phyloP scores from a whole-genome alignment of 208 protist genomes.

The Leishmania aethiopica region DNA sequence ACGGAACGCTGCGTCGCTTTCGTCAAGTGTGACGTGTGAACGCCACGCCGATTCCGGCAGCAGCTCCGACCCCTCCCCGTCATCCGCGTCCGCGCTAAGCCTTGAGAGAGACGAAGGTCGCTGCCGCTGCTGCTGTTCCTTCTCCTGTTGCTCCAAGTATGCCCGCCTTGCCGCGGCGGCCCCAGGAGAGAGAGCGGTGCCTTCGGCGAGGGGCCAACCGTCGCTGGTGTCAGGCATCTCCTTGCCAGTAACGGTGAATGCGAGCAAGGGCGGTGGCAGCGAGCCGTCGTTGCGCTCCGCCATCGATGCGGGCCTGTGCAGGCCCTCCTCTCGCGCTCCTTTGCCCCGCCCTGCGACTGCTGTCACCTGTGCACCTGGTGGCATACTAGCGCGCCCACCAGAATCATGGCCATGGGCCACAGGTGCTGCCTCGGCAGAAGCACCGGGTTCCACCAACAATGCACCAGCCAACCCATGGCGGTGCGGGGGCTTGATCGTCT shows the following conservation, averaged over 20 bases:
- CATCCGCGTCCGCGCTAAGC: neutral
- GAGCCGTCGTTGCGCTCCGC: neutral
- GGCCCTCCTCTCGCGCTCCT: neutral
- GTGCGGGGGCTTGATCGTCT: constrained; percentile 26
- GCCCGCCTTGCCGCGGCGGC: constrained; percentile 23
- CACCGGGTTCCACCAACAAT: neutral
- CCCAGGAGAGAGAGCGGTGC: constrained; percentile 18
- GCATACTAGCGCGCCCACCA: neutral
- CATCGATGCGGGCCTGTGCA: neutral
- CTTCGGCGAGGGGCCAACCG: neutral
- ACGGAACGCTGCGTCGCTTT: neutral
- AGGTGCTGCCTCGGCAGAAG: neutral
- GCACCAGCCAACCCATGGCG: constrained; percentile 17
- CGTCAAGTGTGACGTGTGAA: neutral
- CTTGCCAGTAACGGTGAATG: neutral
- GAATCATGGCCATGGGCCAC: neutral
- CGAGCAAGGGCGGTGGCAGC: neutral
- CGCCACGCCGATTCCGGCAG: neutral
- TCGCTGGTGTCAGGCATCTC: neutral
- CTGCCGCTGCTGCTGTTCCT: neutral
- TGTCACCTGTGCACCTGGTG: neutral
- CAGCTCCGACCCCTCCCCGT: neutral
- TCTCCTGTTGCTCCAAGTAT: constrained; percentile 31
- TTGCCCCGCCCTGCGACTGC: neutral
- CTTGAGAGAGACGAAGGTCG: neutral